Conservation (phyloP, 2,329 filamentous ascomycete genomes). For the Cryphonectria carpinicola region DNA sequence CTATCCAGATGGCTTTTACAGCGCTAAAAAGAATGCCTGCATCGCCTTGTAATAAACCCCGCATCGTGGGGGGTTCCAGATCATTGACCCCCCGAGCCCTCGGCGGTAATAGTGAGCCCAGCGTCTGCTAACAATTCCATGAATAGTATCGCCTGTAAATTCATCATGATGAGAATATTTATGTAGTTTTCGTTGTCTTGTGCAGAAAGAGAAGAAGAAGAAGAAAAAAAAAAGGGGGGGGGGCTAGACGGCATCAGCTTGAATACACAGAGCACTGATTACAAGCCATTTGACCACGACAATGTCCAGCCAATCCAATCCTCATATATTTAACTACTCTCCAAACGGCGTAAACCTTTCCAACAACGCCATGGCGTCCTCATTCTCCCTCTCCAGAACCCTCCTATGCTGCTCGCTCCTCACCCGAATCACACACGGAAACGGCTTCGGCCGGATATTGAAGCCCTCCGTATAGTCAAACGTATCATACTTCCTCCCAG, state of each 20-base stretch:
- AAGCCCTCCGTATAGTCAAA: slow-evolving; percentile 34
- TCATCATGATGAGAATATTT: too few species aligned
- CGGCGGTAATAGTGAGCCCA: background rate
- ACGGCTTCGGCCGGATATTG: slow-evolving; percentile 33
- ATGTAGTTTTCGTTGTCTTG: too few species aligned
- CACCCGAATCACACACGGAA: slow-evolving; percentile 29
- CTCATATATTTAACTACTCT: slow-evolving; percentile 12
- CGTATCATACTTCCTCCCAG: slow-evolving; percentile 29
- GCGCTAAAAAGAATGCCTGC: background rate
- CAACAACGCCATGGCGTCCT: slow-evolving; percentile 26
- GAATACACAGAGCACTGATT: too few species aligned
- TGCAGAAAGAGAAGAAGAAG: too few species aligned
- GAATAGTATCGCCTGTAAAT: too few species aligned
- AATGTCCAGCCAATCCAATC: background rate
- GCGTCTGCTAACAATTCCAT: background rate
- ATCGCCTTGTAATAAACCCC: too few species aligned
- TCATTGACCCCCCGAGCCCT: background rate
- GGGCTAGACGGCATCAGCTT: too few species aligned
- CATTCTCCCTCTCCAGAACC: slow-evolving; percentile 29
- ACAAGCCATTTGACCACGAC: background rate
- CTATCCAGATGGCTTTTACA: background rate
- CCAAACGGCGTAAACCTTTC: slow-evolving; percentile 32
- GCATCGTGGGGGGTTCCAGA: background rate
- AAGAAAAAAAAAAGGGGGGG: too few species aligned
- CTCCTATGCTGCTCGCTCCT: slow-evolving; percentile 29